Base-by-base conservation (phyloP, 805 yeast genomes). In the Candida sanyiensis region DNA sequence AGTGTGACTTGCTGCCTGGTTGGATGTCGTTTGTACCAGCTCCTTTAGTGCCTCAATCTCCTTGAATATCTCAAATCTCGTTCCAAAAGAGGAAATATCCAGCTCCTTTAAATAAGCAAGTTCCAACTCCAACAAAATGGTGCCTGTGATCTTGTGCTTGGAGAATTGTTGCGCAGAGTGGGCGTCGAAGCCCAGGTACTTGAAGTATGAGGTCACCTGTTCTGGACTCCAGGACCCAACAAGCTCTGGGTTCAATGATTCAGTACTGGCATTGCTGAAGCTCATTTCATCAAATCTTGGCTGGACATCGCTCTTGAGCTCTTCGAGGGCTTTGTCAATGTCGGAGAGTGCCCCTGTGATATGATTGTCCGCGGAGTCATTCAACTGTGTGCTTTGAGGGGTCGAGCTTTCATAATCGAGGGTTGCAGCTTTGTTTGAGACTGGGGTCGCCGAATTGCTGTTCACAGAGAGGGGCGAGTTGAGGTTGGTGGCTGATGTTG, bases 51-150 rank as follows among this genome's bases (percentile, higher is more conserved):
- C 73, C 57, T 86, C 95, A 51, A 93, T 90, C 57, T 86, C 95
- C 56, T 87, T 88, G 61, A 77, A 80, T 33, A 93, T 76, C 58
- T 89, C 96, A 61, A 88, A 93, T 47, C 99, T 73, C 0, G 96
- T 89, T 20, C 99, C 99, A 64, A 93, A 93, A 4, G 95, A 84
- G 35, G 77, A 71, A 37, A 93, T 90, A 40, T 89, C 98, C 42
- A 93, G 67, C 60, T 93, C 99, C 58, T 90, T 93, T 52, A 93
- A 70, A 52, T 84, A 84, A 1, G 86, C 73, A 45, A 90, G 69
- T 53, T 90, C 97, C 45, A 93, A 69, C 60, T 89, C 94, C 38
- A 93, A 67, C 32, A 93, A 62, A 38, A 93, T 90, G 6, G 77
- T 66, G 21, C 98, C 98, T 1, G 89, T 81, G 43, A 93, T 87